phyloP scores from a whole-genome alignment of 495 filamentous ascomycete genomes.

The Lasiosphaeria ovina region DNA sequence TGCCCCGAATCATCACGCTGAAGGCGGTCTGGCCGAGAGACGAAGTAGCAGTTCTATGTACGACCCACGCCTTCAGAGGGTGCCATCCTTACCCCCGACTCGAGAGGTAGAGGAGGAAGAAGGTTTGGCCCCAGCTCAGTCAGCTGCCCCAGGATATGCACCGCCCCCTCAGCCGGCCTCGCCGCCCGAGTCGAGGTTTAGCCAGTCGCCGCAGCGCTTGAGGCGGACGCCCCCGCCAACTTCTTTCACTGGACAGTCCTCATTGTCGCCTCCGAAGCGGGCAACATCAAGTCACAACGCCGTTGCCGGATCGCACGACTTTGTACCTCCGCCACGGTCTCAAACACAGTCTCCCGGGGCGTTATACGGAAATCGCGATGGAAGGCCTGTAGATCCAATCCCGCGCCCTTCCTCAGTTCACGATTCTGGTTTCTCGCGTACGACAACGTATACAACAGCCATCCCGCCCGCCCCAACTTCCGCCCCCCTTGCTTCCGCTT shows the following conservation, averaged over 20 bases:
- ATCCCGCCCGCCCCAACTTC: conserved; percentile 10
- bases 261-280: conserved; percentile 55
- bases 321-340: conserved; percentile 65
- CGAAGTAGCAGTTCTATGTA: conserved; percentile 48
- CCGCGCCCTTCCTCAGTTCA: conserved; percentile 71
- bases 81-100: conserved; percentile 51
- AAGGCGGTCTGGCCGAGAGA: conserved; percentile 37
- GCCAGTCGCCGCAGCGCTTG: conserved; percentile 24
- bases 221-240: conserved; percentile 47
- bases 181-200: conserved; percentile 32
- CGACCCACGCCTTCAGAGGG: conserved; percentile 44
- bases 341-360: conserved; percentile 82
- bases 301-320: conserved; percentile 35
- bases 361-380: conserved; percentile 48
- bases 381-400: conserved; percentile 51
- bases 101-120: conserved; percentile 54
- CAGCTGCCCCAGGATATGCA: conserved; percentile 14
- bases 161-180: conserved; percentile 22
- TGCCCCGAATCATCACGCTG: conserved; percentile 26
- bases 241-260: conserved; percentile 29
- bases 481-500: conserved; percentile 12
- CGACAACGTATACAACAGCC: conserved; percentile 23
- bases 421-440: conserved; percentile 50
- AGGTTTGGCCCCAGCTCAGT: conserved; percentile 25
- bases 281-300: conserved; percentile 46